Evolutionary conservation across 2,329 filamentous ascomycete genomes (phyloP).

Genomic region (Chaetomiaceae sp.): DNA sequence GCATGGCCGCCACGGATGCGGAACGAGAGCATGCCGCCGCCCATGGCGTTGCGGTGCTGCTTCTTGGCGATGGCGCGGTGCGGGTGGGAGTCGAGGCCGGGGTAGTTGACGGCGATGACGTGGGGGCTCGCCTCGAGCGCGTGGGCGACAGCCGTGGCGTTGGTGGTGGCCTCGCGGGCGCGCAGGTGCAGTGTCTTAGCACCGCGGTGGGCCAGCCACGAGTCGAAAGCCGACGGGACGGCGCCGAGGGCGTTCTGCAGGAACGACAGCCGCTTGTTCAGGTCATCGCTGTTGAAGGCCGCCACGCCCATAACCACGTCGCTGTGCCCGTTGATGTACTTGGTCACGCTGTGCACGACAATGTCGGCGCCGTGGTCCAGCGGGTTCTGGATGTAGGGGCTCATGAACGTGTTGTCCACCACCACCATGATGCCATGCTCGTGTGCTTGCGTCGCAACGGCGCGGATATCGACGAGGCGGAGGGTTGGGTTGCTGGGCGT

Average conservation of each 20-base stretch:
- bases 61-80: slow-evolving; percentile 79
- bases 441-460: slow-evolving; percentile 78
- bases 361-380: slow-evolving; percentile 94
- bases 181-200: slow-evolving; percentile 95
- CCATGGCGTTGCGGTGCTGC: slow-evolving; percentile 92
- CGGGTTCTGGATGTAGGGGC: slow-evolving; percentile 94
- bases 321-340: slow-evolving; percentile 97
- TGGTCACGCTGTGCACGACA: slow-evolving; percentile 94
- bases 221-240: slow-evolving; percentile 91
- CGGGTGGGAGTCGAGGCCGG: slow-evolving; percentile 80
- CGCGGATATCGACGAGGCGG: slow-evolving; percentile 85
- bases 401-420: slow-evolving; percentile 99
- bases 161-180: slow-evolving; percentile 75
- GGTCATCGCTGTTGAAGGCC: slow-evolving; percentile 82
- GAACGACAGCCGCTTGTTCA: slow-evolving; percentile 76
- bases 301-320: slow-evolving; percentile 98
- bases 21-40: slow-evolving; percentile 97
- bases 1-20: slow-evolving; percentile 80
- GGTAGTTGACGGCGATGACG: slow-evolving; percentile 92
- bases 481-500: slow-evolving; percentile 92
- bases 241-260: slow-evolving; percentile 97
- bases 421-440: slow-evolving; percentile 87
- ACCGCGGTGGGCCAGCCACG: slow-evolving; percentile 95
- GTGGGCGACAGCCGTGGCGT: slow-evolving; percentile 72
- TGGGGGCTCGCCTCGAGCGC: slow-evolving; percentile 75